These are phyloP conservation scores for Nelumbo lutea DNA, from an alignment of 164 flowering plant genomes.

Conservation along the genomic window DNA sequence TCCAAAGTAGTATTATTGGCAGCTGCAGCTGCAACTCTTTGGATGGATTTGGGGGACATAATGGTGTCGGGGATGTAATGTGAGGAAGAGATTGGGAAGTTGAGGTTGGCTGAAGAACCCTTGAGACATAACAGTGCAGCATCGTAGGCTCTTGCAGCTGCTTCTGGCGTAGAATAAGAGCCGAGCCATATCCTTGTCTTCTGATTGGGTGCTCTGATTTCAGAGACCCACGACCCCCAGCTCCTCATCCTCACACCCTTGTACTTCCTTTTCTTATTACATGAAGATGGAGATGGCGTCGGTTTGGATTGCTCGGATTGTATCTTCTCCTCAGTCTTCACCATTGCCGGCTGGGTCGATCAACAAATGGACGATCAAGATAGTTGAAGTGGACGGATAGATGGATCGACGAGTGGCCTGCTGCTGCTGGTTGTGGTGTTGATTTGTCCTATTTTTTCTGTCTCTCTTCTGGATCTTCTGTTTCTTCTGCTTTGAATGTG, in stretches of 20 bases:
- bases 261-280: constrained; percentile 50
- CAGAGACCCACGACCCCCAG: constrained; percentile 97
- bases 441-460: background rate
- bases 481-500: background rate
- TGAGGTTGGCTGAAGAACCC: constrained; percentile 76
- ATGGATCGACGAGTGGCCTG: too few species aligned
- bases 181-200: constrained; percentile 96
- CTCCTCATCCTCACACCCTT: constrained; percentile 97
- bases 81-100: constrained; percentile 55
- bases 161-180: constrained; percentile 84
- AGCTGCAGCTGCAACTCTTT: constrained; percentile 80
- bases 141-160: constrained; percentile 95
- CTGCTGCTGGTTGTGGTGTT: too few species aligned
- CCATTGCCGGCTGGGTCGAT: constrained; percentile 21
- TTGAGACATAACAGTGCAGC: constrained; percentile 89
- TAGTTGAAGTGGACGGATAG: too few species aligned
- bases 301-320: constrained; percentile 23
- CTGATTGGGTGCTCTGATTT: constrained; percentile 87
- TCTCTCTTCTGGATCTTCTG: background rate
- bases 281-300: constrained; percentile 18
- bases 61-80: constrained; percentile 18
- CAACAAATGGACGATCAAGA: background rate
- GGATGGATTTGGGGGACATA: constrained; percentile 82
- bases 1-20: constrained; percentile 26
- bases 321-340: constrained; percentile 39